Base-by-base conservation (phyloP, 805 yeast genomes). In the Spathaspora boniae region DNA sequence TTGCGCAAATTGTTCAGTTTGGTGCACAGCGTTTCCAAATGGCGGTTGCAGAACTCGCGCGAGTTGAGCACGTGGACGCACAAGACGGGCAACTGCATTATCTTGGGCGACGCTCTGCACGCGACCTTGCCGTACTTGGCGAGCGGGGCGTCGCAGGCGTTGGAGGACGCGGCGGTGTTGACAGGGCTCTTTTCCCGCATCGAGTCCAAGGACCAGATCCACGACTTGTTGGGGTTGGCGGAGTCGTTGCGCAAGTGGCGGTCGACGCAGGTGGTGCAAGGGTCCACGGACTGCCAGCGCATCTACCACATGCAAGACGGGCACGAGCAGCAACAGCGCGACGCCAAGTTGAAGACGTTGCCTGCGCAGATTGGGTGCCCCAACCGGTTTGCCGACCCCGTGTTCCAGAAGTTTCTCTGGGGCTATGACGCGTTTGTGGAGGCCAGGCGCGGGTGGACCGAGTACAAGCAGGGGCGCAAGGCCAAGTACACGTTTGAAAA, bases 101-200 rank as follows among this genome's bases (percentile, higher is more conserved):
- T 62, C 22, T 45, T 61, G 32, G 67, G 68, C 2, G 67, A 62
- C 38, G 53, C 67, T 1, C 48, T 53, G 21, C 67, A 61, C 37
- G 62, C 65, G 9, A 61, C 61, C 37, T 53, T 61, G 19, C 63
- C 63, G 8, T 58, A 58, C 39, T 44, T 58, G 14, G 58, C 63
- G 6, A 42, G 50, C 6, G 61, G 62, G n/a, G 63, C 63, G 6
- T 53, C 60, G 6, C 56, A 55, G 48, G 60, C 62, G 4, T 42
- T 57, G 25, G 63, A 57, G 40, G 63, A 57, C 42, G 61, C 60
- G 12, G 62, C 58, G 1, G 57, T 50, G 6, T 36, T 57, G 20
- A 49, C 56, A 9, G 51, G 45, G 9, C 32, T 50, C 24, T 40
- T 57, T 12, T 33, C 38, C 6, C 38, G 40, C 16, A 40, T 46